Base-by-base conservation (phyloP, 106 monocot species). In the Allium sativum region DNA sequence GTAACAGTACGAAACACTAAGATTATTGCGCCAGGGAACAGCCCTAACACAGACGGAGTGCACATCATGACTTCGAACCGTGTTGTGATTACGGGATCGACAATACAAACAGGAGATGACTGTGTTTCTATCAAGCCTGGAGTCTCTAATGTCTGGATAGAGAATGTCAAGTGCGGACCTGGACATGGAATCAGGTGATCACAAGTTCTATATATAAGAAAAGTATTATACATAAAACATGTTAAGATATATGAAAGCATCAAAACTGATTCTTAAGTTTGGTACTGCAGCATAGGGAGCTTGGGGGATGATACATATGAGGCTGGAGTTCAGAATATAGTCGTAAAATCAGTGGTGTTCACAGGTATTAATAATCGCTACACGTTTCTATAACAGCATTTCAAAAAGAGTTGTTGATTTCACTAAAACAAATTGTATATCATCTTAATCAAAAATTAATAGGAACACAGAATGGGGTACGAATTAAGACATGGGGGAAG, bases 1-100 rank as follows among this genome's bases (percentile, higher is more conserved):
- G 73, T 77, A 14, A 73, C 59, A 6, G 45, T 77, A 7, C 19
- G 19, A 6, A 56, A 43, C 45, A 15, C 18, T 7, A 82, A 56
- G 51, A 58, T 82, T 65, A 31, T 15, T 41, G 81, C 81, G 4
- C 70, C 77, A 1, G 73, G 9, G 0, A 56, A 66, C 45, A 82
- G 81, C 50, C 81, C 77, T 31, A 82, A 82, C 73, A 82, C 81
- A 6, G 81, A 82, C 57, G 81, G 81, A 21, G 61, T 82, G 15
- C 81, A 82, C 73, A 21, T 82, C 16, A 64, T 73, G 54, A 14
- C 18, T 43, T 77, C 77, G 5, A 43, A 9, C 15, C 54, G 16
- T 18, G 53, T 82, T 52, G 59, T 65, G 48, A 47, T 82, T 41
- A 67, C 73, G 17, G 66, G 62, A 40, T 42, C 70, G 45, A 21